Percentiles rank a stretch among this genome's conserved stretches.
phyloP scores from a whole-genome alignment of 345 rosid genomes.

The Gossypium sturtianum region DNA sequence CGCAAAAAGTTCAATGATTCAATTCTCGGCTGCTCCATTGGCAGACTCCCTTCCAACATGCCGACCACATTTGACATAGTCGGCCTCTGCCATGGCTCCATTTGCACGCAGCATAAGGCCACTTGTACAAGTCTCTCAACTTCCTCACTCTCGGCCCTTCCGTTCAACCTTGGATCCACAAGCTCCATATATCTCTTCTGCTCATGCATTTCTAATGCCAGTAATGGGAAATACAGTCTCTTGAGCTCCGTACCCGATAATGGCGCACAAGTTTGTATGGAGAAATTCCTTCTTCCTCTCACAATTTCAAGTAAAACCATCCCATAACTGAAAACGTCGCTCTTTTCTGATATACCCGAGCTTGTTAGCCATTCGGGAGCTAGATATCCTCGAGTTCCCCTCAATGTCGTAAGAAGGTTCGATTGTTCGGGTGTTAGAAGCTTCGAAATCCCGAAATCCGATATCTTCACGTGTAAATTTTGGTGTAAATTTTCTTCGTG shows the following conservation, averaged over 20 bases:
- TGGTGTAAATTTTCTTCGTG: slow-evolving; percentile 25
- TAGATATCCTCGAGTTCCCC: slow-evolving; percentile 78
- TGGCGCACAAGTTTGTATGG: slow-evolving; percentile 24
- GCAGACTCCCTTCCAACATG: slow-evolving; percentile 2
- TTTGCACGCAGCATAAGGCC: slow-evolving; percentile 63
- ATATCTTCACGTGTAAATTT: slow-evolving; percentile 54
- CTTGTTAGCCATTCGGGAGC: slow-evolving; percentile 79
- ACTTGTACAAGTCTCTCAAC: slow-evolving; percentile 46
- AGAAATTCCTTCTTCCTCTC: slow-evolving; percentile 66
- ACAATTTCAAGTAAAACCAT: slow-evolving; percentile 74
- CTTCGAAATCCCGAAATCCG: slow-evolving; percentile 71
- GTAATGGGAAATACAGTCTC: slow-evolving; percentile 57
- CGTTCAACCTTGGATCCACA: slow-evolving; percentile 67
- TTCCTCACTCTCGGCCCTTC: slow-evolving; percentile 54
- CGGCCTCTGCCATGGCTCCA: neutral
- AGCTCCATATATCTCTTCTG: slow-evolving; percentile 62
- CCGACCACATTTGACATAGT: neutral
- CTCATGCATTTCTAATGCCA: slow-evolving; percentile 82
- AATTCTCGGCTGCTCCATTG: neutral
- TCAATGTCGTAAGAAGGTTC: slow-evolving; percentile 57
- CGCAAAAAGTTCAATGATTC: neutral
- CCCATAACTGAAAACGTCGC: slow-evolving; percentile 79
- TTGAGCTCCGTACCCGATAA: slow-evolving; percentile 17
- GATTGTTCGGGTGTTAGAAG: slow-evolving; percentile 60
- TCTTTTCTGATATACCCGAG: slow-evolving; percentile 67